These are phyloP conservation scores for Trichosporon sp. DNA, from an alignment of 1,284 basidiomycete genomes.

Conservation along the genomic window DNA sequence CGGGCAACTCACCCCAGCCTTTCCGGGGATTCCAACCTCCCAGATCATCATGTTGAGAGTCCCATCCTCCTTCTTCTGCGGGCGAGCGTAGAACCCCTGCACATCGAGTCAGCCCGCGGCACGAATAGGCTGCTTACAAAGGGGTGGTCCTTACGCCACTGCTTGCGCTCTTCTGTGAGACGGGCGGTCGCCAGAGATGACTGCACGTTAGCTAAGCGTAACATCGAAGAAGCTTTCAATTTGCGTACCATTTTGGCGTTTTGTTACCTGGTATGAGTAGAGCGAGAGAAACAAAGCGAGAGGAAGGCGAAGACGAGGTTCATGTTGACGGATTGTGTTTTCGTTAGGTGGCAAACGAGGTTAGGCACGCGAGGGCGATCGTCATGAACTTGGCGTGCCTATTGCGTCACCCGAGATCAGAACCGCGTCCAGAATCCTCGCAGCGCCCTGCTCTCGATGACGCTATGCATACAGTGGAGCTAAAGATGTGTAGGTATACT, in stretches of 20 bases:
- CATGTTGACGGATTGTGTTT: slow-evolving; percentile 1
- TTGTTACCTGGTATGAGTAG: not conserved
- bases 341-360: not conserved
- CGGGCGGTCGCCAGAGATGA: slow-evolving; percentile 43
- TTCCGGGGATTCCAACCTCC: slow-evolving; percentile 95
- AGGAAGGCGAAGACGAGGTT: not conserved
- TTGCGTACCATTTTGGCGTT: not conserved
- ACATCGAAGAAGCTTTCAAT: not conserved
- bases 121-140: slow-evolving; percentile 64
- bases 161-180: slow-evolving; percentile 86
- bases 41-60: slow-evolving; percentile 95
- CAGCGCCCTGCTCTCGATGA: not conserved
- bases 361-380: not conserved
- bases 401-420: not conserved
- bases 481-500: not conserved
- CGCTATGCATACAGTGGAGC: not conserved
- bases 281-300: not conserved
- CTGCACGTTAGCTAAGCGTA: not conserved
- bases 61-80: slow-evolving; percentile 80
- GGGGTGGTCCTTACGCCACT: slow-evolving; percentile 98
- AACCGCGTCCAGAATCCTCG: not conserved
- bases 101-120: not conserved
- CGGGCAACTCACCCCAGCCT: slow-evolving; percentile 62
- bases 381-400: not conserved
- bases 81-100: slow-evolving; percentile 95